Conservation (phyloP, 2,329 filamentous ascomycete species). For the Ampelomyces quisqualis region DNA sequence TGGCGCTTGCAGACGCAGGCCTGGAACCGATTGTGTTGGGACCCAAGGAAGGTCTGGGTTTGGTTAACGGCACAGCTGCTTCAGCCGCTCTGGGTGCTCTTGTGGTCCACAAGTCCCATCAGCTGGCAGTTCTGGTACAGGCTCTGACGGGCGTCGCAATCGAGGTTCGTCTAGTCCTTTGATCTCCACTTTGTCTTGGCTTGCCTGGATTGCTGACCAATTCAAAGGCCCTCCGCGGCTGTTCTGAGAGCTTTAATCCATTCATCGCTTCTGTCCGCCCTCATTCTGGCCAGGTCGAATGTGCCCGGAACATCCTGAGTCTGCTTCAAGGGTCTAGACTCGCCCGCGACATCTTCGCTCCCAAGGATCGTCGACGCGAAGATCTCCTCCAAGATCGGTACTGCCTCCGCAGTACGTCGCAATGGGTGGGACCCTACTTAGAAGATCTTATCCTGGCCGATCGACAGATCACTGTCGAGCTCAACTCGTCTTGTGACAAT, state of each 20-base stretch:
- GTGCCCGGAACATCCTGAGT: constrained; percentile 22
- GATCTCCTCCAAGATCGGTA: constrained; percentile 59
- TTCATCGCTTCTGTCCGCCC: constrained; percentile 62
- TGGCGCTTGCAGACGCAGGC: constrained; percentile 28
- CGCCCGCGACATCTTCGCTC: constrained; percentile 6
- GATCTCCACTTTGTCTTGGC: no score
- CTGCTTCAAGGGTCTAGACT: constrained; percentile 29
- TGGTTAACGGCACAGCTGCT: constrained; percentile 55
- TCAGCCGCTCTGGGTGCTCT: constrained; percentile 21
- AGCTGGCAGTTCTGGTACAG: constrained; percentile 47
- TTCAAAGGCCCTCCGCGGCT: constrained; percentile 60
- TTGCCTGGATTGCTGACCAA: no score
- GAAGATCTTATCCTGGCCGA: constrained; percentile 63
- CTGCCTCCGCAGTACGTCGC: constrained; percentile 61
- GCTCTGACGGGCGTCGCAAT: constrained; percentile 62
- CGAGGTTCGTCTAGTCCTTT: no score
- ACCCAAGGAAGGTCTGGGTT: constrained; percentile 54
- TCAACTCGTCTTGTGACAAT: constrained; percentile 69
- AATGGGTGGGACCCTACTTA: constrained; percentile 67
- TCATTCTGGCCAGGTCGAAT: constrained; percentile 57
- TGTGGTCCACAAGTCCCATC: constrained; percentile 20
- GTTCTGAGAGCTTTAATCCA: constrained; percentile 57
- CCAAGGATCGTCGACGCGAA: constrained; percentile 3
- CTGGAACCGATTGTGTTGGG: constrained; percentile 23
- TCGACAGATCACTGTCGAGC: constrained; percentile 59